Conservation (phyloP, 176 grass and related monocot genomes). For the Oryza australiensis region DNA sequence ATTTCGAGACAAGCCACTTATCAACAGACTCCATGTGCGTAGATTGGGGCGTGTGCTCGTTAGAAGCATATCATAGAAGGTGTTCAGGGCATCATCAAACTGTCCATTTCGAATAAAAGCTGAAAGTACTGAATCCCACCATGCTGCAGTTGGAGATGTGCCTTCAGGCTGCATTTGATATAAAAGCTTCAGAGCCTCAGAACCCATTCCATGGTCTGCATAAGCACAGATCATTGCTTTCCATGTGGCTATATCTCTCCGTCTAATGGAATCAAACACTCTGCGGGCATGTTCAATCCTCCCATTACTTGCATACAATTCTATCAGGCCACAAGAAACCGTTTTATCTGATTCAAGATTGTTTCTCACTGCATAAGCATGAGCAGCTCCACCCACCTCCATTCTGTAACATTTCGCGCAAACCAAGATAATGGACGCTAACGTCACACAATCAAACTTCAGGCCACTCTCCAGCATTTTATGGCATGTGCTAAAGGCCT, state of each 20-base stretch:
- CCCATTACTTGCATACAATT: slow-evolving; percentile 55
- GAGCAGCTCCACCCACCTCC: slow-evolving; percentile 57
- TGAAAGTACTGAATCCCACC: slow-evolving; percentile 67
- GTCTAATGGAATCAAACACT: slow-evolving; percentile 44
- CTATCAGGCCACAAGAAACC: slow-evolving; percentile 62
- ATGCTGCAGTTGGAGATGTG: slow-evolving; percentile 56
- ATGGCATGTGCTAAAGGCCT: slow-evolving; percentile 45
- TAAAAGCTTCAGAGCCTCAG: slow-evolving; percentile 61
- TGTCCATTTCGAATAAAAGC: slow-evolving; percentile 38
- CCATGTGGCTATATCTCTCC: slow-evolving; percentile 56
- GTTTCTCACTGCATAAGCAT: slow-evolving; percentile 63
- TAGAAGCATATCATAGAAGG: slow-evolving; percentile 62
- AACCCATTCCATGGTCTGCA: slow-evolving; percentile 46
- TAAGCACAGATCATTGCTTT: slow-evolving; percentile 62
- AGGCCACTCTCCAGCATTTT: slow-evolving; percentile 56
- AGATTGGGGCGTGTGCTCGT: slow-evolving; percentile 57
- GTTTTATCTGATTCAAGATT: slow-evolving; percentile 47
- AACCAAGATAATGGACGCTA: slow-evolving; percentile 56
- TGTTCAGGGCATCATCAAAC: slow-evolving; percentile 44
- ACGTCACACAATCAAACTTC: slow-evolving; percentile 60
- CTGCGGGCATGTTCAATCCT: slow-evolving; percentile 41
- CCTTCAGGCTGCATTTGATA: slow-evolving; percentile 63
- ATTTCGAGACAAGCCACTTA: slow-evolving; percentile 55
- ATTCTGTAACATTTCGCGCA: slow-evolving; percentile 49
- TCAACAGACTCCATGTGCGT: slow-evolving; percentile 57